Percentiles rank a stretch among this genome's conserved stretches.
phyloP scores from a whole-genome alignment of 148 eudicot species.

The Camellia japonica region DNA sequence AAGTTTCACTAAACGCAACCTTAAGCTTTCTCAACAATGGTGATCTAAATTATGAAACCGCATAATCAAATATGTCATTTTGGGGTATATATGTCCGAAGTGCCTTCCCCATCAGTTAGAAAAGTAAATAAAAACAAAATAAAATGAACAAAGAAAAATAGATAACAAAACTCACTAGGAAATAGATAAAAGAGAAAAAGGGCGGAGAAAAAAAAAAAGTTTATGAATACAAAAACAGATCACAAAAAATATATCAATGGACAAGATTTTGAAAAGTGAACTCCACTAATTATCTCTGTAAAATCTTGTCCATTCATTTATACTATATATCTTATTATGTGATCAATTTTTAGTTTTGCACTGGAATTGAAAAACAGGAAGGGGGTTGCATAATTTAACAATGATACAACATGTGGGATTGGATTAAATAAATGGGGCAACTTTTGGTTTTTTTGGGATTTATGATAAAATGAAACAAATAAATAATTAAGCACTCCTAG shows the following conservation, averaged over 20 bases:
- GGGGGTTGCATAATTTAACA: slow-evolving; percentile 9
- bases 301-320: too few species aligned
- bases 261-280: too few species aligned
- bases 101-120: background rate
- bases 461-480: background rate
- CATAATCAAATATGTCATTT: slow-evolving; percentile 9
- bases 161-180: background rate
- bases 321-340: too few species aligned
- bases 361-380: background rate
- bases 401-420: slow-evolving; percentile 1
- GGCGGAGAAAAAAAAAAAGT: background rate
- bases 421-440: background rate
- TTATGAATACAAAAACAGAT: too few species aligned
- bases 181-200: background rate
- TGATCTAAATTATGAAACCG: background rate
- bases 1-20: too few species aligned
- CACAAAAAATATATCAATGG: too few species aligned
- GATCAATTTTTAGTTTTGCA: too few species aligned
- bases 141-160: background rate
- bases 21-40: too few species aligned
- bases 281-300: too few species aligned
- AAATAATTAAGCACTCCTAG: slow-evolving; percentile 27
- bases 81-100: background rate
- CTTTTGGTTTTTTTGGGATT: background rate
- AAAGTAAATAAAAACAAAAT: background rate